These are phyloP conservation scores for Rhodosporidiobolus sp. DNA, from an alignment of 768 basidiomycete genomes.

Conservation along the genomic window DNA sequence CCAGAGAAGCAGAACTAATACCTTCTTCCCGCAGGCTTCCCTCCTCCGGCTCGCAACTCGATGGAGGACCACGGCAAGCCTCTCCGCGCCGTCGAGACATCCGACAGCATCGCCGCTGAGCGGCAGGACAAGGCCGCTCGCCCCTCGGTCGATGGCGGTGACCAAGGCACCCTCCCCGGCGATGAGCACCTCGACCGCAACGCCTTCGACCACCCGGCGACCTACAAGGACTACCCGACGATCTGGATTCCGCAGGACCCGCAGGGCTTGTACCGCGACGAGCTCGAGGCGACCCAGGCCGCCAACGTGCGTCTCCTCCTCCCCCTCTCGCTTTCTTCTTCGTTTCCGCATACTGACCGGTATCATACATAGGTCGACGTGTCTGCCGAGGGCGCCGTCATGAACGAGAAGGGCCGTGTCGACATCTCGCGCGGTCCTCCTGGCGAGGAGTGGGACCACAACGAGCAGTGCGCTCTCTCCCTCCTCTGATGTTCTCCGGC, in stretches of 20 bases:
- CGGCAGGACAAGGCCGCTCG: background rate
- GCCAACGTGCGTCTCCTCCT: conserved; percentile 23
- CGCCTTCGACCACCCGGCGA: conserved; percentile 80
- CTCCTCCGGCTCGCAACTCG: conserved; percentile 22
- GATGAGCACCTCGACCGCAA: conserved; percentile 46
- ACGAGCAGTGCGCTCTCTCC: conserved; percentile 8
- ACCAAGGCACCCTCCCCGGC: conserved; percentile 32
- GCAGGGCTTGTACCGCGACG: conserved; percentile 59
- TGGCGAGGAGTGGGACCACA: conserved; percentile 56
- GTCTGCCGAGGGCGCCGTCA: conserved; percentile 45
- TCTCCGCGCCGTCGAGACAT: conserved; percentile 20
- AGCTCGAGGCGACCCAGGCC: conserved; percentile 59
- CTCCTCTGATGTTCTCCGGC: background rate
- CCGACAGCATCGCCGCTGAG: conserved; percentile 42
- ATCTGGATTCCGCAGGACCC: conserved; percentile 88
- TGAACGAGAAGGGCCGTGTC: conserved; percentile 65
- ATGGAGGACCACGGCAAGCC: conserved; percentile 34
- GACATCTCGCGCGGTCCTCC: conserved; percentile 52
- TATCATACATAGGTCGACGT: conserved; percentile 24
- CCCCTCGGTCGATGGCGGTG: background rate
- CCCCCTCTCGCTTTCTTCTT: background rate
- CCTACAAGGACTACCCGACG: conserved; percentile 61
- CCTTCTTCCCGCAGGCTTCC: conserved; percentile 10
- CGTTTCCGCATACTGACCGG: background rate
- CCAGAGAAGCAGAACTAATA: background rate